phyloP scores from a whole-genome alignment of 306 rosid genomes.

The Casuarina cunninghamiana region DNA sequence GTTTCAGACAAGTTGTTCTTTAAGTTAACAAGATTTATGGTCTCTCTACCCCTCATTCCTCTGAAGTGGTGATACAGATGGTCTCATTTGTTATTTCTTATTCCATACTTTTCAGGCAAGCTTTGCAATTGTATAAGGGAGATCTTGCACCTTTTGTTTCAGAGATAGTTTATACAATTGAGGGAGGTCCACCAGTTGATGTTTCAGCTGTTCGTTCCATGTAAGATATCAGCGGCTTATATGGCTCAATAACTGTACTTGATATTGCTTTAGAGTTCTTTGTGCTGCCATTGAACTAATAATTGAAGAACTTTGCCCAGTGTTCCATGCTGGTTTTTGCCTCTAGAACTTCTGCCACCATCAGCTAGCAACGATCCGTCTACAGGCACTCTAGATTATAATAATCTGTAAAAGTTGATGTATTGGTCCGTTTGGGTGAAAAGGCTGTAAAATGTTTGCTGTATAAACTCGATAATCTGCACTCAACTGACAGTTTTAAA shows the following conservation, averaged over 20 bases:
- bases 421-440: not conserved
- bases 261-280: constrained; percentile 3
- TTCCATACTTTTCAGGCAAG: constrained; percentile 77
- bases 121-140: constrained; percentile 85
- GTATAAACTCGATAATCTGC: not conserved
- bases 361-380: not conserved
- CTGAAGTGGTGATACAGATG: constrained; percentile 9
- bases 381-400: not conserved
- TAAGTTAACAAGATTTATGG: not conserved
- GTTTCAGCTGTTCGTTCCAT: constrained; percentile 93
- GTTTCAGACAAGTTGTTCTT: not conserved
- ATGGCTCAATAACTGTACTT: constrained; percentile 7
- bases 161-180: constrained; percentile 92
- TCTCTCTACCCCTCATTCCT: not conserved
- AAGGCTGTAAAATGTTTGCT: constrained; percentile 7
- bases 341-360: not conserved
- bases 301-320: constrained; percentile 7
- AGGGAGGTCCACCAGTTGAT: constrained; percentile 96
- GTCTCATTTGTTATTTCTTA: constrained; percentile 17
- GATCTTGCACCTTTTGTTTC: constrained; percentile 78
- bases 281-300: constrained; percentile 16
- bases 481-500: not conserved
- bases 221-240: constrained; percentile 62
- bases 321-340: not conserved
- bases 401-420: not conserved